Percentiles rank a stretch among this genome's conserved stretches.
phyloP scores from a whole-genome alignment of 495 filamentous ascomycete species.

The Cryomyces minteri region DNA sequence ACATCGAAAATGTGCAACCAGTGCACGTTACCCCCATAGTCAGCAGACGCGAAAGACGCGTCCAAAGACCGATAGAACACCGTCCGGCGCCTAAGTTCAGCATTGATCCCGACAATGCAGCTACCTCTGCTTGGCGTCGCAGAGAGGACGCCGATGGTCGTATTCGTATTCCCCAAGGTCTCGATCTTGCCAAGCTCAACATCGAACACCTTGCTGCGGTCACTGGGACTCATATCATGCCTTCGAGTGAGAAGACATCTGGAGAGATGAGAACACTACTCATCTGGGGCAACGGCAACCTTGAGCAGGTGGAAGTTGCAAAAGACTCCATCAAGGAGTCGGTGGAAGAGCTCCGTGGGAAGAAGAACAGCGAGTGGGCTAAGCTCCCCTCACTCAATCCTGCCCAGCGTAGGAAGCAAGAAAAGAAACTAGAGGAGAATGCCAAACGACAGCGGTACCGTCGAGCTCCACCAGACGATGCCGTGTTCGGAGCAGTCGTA shows the following conservation, averaged over 20 bases:
- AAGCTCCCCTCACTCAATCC: conserved; percentile 7
- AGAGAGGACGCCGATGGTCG: neutral
- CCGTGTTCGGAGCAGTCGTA: conserved; percentile 3
- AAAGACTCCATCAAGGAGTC: neutral
- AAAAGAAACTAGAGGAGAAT: conserved; percentile 4
- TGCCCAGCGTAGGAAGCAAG: conserved; percentile 1
- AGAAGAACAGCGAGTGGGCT: conserved; percentile 2
- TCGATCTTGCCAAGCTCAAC: conserved; percentile 2
- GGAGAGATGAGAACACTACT: conserved; percentile 1
- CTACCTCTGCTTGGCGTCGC: conserved; percentile 4
- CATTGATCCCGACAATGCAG: conserved; percentile 6
- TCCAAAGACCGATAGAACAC: neutral
- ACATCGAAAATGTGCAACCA: neutral
- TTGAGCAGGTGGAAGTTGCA: neutral
- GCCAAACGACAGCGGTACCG: conserved; percentile 5
- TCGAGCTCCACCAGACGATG: conserved; percentile 2
- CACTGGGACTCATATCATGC: conserved; percentile 3
- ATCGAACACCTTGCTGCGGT: conserved; percentile 1
- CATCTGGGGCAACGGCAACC: neutral
- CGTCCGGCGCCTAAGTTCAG: conserved; percentile 1
- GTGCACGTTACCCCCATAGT: neutral
- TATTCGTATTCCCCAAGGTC: conserved; percentile 2
- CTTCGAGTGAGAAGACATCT: conserved; percentile 3
- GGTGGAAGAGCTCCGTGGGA: conserved; percentile 1
- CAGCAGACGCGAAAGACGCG: neutral